Base-by-base conservation (phyloP, 2,329 filamentous ascomycete genomes). In the Sclerotinia subarctica region DNA sequence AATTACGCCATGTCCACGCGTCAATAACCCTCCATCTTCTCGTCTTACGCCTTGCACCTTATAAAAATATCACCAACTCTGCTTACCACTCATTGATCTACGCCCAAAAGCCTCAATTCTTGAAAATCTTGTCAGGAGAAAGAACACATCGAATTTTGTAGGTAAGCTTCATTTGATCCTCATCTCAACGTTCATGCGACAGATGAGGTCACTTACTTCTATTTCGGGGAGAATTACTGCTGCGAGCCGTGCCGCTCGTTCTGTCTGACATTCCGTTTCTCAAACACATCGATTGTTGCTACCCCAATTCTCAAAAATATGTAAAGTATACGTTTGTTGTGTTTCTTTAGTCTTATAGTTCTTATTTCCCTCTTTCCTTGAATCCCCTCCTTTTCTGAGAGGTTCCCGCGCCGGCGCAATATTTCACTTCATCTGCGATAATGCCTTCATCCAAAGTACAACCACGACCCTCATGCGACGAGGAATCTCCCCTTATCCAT, bases 401-500 rank as follows among this genome's bases (percentile, higher is more conserved):
- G 26, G 26, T 67, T 21, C 2, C 17, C 46, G 65, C 65, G 65
- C 65, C 46, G 56, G 65, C 65, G 54, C 56, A 62, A 35, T 21
- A 17, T 5, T 32, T 51, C 8, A 35, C 5, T n/a, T 62, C 35
- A 32, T 46, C 15, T 32, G 38, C 56, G 24, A 62, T 42, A 21
- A 67, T 67, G 65, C 13, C 58, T 49, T 35, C 38, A 19, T 32
- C 32, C 8, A 62, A 62, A 51, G n/a, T 49, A 51, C 32, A 29
- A 53, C 49, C 47, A 62, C 56, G 47, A 53, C 46, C 57, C 26
- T 63, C 65, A 11, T 17, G 8, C 29, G 56, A 70, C 26, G 66
- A 69, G 24, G 66, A 68, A 53, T 68, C 51, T 29, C 54, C 59
- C 56, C 69, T 66, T 13, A 53, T 68, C 24, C 51, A 53, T 57